Evolutionary conservation across 2,329 filamentous ascomycete species (phyloP), one percentile per base, ranked within the genome.

Genomic region (Claviceps spartinae): DNA sequence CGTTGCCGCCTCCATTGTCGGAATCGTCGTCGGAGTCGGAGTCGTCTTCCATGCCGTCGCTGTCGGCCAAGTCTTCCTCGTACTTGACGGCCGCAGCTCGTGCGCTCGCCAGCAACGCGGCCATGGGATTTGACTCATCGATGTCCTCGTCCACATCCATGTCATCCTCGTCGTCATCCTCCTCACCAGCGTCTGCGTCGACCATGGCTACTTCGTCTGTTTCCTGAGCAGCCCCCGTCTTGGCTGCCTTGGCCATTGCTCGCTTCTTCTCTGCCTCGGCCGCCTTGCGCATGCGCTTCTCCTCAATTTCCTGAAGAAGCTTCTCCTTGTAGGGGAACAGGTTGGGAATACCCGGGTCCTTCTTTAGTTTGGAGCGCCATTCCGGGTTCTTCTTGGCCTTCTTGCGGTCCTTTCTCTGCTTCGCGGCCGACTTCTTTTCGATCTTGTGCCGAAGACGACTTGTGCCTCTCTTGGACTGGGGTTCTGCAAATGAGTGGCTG

Each of bases 301-400:
- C 88, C 71, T 98, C 93, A 61, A 98, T 94, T 69, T 98, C 89
- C 54, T 90, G 82, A 37, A 98, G 78, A 30, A 98, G 79, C 75
- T 86, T 90, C 68, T 96, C 90, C 74, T 98, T 98, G 77, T 93
- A 96, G 1, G 93, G 93, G 72, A 96, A 98, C 38, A 96, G 72
- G 65, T 97, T 98, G 42, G 93, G 93, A 56, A 98, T 96, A 48
- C 93, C 93, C 24, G 91, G 93, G 63, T 98, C 93, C 74, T 97
- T 98, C 80, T 96, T 97, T 60, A 95, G 67, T 68, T 89, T 87
- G 54, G 88, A 90, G 60, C 86, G 82, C 89, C 93, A 97, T 87
- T 95, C 82, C 37, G 93, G 91, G 68, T 96, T 95, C 81, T 95
- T 89, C 75, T 95, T 97, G 52, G 86, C 88, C 52, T 82, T 76